Evolutionary conservation across 2,329 filamentous ascomycete species (phyloP).

Genomic region (Ilyonectria destructans): DNA sequence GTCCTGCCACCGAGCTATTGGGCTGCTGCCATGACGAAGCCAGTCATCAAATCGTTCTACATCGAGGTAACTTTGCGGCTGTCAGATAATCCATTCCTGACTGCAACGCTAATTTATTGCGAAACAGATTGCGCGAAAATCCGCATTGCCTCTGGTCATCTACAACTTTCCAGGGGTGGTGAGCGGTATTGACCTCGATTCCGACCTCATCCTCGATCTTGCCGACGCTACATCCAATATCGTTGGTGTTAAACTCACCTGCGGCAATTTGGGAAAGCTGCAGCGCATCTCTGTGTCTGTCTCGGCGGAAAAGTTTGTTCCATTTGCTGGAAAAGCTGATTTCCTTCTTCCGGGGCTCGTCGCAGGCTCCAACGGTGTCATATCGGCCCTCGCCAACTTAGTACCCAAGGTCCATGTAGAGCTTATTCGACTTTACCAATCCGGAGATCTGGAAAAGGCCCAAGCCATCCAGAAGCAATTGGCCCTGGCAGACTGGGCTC

Average conservation of each 20-base stretch:
- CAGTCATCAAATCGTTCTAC: too few species aligned
- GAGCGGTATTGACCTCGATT: too few species aligned
- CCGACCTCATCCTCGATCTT: background rate
- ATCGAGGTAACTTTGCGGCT: too few species aligned
- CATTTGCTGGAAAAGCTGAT: constrained; percentile 81
- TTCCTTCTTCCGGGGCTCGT: constrained; percentile 80
- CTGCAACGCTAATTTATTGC: too few species aligned
- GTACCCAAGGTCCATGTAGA: constrained; percentile 76
- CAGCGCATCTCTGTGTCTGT: constrained; percentile 52
- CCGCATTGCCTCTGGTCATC: too few species aligned
- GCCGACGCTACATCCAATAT: constrained; percentile 64
- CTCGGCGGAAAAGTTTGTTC: constrained; percentile 68
- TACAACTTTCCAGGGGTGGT: too few species aligned
- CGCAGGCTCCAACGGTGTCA: constrained; percentile 77
- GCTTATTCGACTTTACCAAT: constrained; percentile 72
- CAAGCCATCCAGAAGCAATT: constrained; percentile 75
- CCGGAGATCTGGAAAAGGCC: constrained; percentile 72
- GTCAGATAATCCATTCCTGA: too few species aligned
- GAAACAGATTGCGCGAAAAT: too few species aligned
- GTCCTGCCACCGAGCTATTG: too few species aligned
- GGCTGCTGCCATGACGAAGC: too few species aligned
- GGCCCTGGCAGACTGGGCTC: constrained; percentile 79
- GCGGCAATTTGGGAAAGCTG: constrained; percentile 75
- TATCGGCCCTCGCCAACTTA: constrained; percentile 80
- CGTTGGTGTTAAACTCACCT: constrained; percentile 75